These are phyloP conservation scores for Tieghemiomyces parasiticus DNA, from an alignment of 192 early-diverging fungal genomes.

Conservation along the genomic window DNA sequence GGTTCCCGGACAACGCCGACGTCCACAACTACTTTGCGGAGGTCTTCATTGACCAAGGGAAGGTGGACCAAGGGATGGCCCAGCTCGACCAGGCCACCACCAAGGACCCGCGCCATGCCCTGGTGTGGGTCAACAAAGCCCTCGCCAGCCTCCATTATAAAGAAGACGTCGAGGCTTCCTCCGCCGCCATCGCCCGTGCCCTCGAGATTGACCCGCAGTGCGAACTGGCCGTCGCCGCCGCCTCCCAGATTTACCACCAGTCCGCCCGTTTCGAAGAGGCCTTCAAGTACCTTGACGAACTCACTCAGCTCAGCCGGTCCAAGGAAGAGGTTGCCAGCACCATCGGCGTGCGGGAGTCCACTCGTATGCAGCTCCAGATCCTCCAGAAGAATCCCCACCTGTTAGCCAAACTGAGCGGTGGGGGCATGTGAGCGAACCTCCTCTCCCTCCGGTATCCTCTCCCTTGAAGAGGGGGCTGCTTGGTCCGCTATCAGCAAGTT, in stretches of 20 bases:
- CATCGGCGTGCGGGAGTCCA: constrained; percentile 51
- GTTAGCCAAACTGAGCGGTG: constrained; percentile 28
- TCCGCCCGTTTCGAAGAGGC: constrained; percentile 75
- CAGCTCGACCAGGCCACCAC: constrained; percentile 82
- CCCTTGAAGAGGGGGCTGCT: too few relatives aligned
- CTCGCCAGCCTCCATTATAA: constrained; percentile 64
- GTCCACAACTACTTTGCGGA: constrained; percentile 98
- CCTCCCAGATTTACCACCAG: constrained; percentile 69
- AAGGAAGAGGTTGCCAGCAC: constrained; percentile 82
- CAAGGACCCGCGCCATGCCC: constrained; percentile 65
- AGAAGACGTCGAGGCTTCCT: constrained; percentile 54
- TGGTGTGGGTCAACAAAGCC: constrained; percentile 97
- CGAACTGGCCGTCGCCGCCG: constrained; percentile 78
- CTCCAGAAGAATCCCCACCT: constrained; percentile 37
- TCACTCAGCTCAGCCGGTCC: constrained; percentile 68
- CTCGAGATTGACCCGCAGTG: constrained; percentile 87
- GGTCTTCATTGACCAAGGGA: constrained; percentile 74
- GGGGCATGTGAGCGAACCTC: too few relatives aligned
- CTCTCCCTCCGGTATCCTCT: too few relatives aligned
- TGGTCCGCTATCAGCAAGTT: too few relatives aligned
- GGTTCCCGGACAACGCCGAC: constrained; percentile 69
- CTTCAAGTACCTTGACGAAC: constrained; percentile 66
- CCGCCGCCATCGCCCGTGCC: constrained; percentile 60
- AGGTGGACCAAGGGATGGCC: constrained; percentile 62
- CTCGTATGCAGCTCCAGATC: constrained; percentile 39